Base-by-base conservation (phyloP, 106 monocot genomes). In the Alisma plantagoaquatica region DNA sequence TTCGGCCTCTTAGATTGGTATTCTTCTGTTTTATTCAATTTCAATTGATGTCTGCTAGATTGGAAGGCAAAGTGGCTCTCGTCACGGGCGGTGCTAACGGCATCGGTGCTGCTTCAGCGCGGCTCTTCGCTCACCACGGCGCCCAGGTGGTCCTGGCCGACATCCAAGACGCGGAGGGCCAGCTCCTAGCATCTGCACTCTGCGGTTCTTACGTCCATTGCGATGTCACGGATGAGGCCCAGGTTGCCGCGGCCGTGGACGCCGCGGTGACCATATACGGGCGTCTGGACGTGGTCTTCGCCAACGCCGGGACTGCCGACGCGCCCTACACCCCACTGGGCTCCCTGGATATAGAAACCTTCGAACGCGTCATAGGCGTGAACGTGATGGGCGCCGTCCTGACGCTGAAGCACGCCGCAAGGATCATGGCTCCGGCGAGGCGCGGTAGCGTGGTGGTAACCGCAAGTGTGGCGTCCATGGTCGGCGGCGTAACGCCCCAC, bases 21-120 rank as follows among this genome's bases (percentile, higher is more conserved):
- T n/a, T n/a, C n/a, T n/a, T n/a, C n/a, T n/a, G n/a, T n/a, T n/a
- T n/a, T n/a, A n/a, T n/a, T n/a, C n/a, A n/a, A n/a, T n/a, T n/a
- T n/a, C n/a, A n/a, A n/a, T n/a, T n/a, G n/a, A n/a, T n/a, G n/a
- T n/a, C n/a, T n/a, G n/a, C n/a, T n/a, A 63, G 72, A 26, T 27
- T 82, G 42, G 67, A 69, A 16, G 78, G 83, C 16, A 83, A 75
- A 62, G 83, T 83, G n/a, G 83, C 71, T 16, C 22, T 83, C 0
- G 59, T 83, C 33, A 78, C 78, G 21, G 83, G 83, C 46, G 78
- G 54, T 0, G 83, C 77, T 3, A 73, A 58, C 26, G 82, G 82
- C 66, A 70, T 83, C 56, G 73, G 77, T 17, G 61, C 70, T 58
- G 70, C 70, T 18, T 41, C 76, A 1, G 61, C 77, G 17, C 49